A percentile compares a stretch with the other conserved stretches of the same genome.
Conservation (phyloP, 192 early-diverging fungal genomes). For the Ramicandelaber brevisporus region DNA sequence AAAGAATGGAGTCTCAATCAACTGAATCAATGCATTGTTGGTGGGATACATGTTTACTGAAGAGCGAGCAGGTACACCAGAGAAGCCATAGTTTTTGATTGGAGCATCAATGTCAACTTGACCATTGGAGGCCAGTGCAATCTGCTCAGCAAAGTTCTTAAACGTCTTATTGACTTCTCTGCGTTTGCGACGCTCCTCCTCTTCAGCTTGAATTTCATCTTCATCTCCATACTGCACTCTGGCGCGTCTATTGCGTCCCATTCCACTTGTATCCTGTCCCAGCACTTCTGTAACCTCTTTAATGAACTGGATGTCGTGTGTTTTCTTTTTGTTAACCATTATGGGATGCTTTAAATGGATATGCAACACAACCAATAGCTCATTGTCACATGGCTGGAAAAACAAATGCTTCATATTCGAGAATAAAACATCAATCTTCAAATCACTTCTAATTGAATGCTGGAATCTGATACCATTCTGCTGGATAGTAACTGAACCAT, state of each 20-base stretch:
- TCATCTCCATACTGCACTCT: constrained; percentile 85
- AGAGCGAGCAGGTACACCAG: constrained; percentile 77
- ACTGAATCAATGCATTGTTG: constrained; percentile 82
- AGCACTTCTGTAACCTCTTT: constrained; percentile 82
- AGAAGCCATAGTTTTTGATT: constrained; percentile 77
- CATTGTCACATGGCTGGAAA: constrained; percentile 95
- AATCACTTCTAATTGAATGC: constrained; percentile 42
- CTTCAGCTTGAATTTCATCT: constrained; percentile 88
- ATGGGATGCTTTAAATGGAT: constrained; percentile 90
- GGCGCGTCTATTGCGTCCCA: constrained; percentile 73
- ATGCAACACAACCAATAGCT: constrained; percentile 86
- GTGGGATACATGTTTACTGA: constrained; percentile 89
- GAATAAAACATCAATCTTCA: constrained; percentile 84
- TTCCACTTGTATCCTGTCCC: constrained; percentile 96
- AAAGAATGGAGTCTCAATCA: constrained; percentile 81
- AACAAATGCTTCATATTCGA: constrained; percentile 94
- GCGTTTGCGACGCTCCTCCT: constrained; percentile 75
- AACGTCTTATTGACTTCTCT: constrained; percentile 79
- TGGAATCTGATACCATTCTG: constrained; percentile 84
- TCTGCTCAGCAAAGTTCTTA: constrained; percentile 71
- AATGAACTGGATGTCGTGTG: constrained; percentile 93
- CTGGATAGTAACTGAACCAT: constrained; percentile 94
- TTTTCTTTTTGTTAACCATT: constrained; percentile 97
- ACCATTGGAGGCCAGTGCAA: constrained; percentile 56
- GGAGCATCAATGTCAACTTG: constrained; percentile 79